A percentile compares a stretch with the other conserved stretches of the same genome.
Conservation (phyloP, 768 basidiomycete genomes). For the Infundibulicybe gibba region DNA sequence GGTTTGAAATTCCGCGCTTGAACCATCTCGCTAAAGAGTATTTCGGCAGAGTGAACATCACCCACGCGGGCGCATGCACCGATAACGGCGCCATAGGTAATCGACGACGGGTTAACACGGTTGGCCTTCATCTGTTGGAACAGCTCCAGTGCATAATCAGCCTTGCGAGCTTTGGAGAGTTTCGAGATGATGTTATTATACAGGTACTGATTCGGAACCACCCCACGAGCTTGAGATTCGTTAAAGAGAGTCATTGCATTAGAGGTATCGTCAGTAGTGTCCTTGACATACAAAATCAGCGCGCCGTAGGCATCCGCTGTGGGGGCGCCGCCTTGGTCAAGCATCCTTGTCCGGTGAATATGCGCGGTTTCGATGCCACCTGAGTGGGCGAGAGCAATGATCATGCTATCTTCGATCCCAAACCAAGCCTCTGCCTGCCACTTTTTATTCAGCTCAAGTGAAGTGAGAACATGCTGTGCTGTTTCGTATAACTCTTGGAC, state of each 20-base stretch:
- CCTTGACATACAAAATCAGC: slow-evolving; percentile 81
- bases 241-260: slow-evolving; percentile 83
- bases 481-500: slow-evolving; percentile 63
- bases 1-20: slow-evolving; percentile 72
- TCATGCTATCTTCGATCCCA: slow-evolving; percentile 83
- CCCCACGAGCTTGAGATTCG: slow-evolving; percentile 68
- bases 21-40: slow-evolving; percentile 84
- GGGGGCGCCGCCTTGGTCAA: slow-evolving; percentile 74
- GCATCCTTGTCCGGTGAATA: slow-evolving; percentile 72
- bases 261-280: slow-evolving; percentile 93
- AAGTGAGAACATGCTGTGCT: slow-evolving; percentile 58
- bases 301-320: slow-evolving; percentile 91
- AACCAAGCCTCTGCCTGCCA: slow-evolving; percentile 66
- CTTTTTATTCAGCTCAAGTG: slow-evolving; percentile 37
- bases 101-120: slow-evolving; percentile 65
- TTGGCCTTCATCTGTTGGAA: slow-evolving; percentile 83
- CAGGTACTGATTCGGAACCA: slow-evolving; percentile 79
- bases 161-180: slow-evolving; percentile 90
- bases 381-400: slow-evolving; percentile 78
- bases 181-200: slow-evolving; percentile 98
- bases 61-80: slow-evolving; percentile 93
- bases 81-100: slow-evolving; percentile 94
- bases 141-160: slow-evolving; percentile 81
- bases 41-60: slow-evolving; percentile 76
- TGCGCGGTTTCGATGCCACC: slow-evolving; percentile 81